Base-by-base conservation (phyloP, 345 rosid species). In the Acer campestre region DNA sequence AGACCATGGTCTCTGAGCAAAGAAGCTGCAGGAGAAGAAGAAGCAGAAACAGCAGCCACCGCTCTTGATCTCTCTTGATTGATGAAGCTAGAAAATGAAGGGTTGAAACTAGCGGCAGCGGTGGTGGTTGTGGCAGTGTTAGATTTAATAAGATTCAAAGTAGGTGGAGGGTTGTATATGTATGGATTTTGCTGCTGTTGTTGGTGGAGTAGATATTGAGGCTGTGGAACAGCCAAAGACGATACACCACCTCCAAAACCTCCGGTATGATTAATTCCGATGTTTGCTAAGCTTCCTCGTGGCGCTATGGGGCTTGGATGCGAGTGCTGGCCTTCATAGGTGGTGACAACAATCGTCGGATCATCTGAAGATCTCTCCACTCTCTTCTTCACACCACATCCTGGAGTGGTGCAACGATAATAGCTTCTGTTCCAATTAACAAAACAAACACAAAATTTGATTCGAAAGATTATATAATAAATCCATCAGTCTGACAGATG, bases 351-450 rank as follows among this genome's bases (percentile, higher is more conserved):
- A 49, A 86, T 86, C 6, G 93, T 74, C 1, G 97, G 85, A 81
- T 97, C 98, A 7, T 89, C 92, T 7, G 88, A 90, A 22, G 97
- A 93, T 87, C 99, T 87, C 92, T 97, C 99, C 25, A 97, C 99
- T 79, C 98, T 85, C 88, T 97, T 97, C 95, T 97, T 97, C 86
- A 97, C 98, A 2, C 97, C 98, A 20, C 99, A 97, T 51, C 90
- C 97, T 1, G 88, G 87, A 35, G 77, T 94, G 42, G 99, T 94
- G 98, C 99, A 97, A 77, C 99, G 98, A 68, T 97, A 97, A 58
- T 97, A 97, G 86, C 98, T 97, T 89, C 99, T 97, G 89, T 74
- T n/a, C 66, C 73, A 74, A 42, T 42, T 53, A 14, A 53, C 58
- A 53, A 53, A 53, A 53, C 58, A 16, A 53, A 16, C 20, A 53